A percentile compares a stretch with the other conserved stretches of the same genome.
phyloP scores from a whole-genome alignment of 345 rosid species.

The Aquilaria malaccensis region DNA sequence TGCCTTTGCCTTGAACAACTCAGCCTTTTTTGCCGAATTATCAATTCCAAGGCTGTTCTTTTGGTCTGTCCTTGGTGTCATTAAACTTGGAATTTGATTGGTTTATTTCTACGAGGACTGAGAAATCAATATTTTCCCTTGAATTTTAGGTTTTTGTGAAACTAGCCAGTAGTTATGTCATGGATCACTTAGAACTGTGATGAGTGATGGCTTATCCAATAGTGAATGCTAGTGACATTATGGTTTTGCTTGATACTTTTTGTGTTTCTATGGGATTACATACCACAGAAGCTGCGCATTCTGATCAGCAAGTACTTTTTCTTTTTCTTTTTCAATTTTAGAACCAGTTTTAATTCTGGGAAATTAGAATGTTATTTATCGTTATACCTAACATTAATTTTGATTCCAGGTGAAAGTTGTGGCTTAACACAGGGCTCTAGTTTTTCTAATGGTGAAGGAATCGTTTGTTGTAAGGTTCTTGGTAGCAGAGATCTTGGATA shows the following conservation, averaged over 20 bases:
- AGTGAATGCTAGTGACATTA: slow-evolving; percentile 40
- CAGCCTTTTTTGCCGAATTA: slow-evolving; percentile 71
- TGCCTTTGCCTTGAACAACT: slow-evolving; percentile 74
- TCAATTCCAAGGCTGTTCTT: slow-evolving; percentile 62
- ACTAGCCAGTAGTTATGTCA: slow-evolving; percentile 94
- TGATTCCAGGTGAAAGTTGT: slow-evolving; percentile 53
- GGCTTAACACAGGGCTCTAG: slow-evolving; percentile 55
- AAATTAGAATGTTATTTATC: neutral
- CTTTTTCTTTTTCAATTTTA: neutral
- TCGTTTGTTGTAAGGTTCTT: slow-evolving; percentile 88
- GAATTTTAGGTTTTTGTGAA: slow-evolving; percentile 64
- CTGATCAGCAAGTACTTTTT: slow-evolving; percentile 55
- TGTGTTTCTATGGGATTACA: slow-evolving; percentile 69
- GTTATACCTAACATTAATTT: slow-evolving; percentile 5
- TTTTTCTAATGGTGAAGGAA: slow-evolving; percentile 91
- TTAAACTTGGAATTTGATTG: too few species aligned
- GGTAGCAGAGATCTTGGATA: slow-evolving; percentile 76
- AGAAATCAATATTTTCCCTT: neutral
- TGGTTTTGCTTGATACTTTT: slow-evolving; percentile 71
- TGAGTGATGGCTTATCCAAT: slow-evolving; percentile 55
- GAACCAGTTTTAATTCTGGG: neutral
- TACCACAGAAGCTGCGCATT: slow-evolving; percentile 75
- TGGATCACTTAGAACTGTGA: slow-evolving; percentile 88
- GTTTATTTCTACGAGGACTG: neutral
- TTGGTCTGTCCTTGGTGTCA: slow-evolving; percentile 34